Percentiles rank a stretch among this genome's conserved stretches.
phyloP scores from a whole-genome alignment of 1,284 basidiomycete species.

The Cryptococcus sp. region DNA sequence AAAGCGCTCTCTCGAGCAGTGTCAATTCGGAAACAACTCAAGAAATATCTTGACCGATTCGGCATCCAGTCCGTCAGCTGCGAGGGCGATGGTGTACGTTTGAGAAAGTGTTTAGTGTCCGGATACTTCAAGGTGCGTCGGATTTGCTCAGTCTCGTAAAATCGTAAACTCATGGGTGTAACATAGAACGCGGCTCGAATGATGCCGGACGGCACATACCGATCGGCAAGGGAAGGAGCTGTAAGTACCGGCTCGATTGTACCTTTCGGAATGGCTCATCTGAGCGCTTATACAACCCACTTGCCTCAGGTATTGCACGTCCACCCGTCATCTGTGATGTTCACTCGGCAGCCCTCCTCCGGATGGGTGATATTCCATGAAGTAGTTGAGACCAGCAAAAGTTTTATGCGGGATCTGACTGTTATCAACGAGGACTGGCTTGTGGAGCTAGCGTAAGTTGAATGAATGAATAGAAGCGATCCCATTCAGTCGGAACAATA shows the following conservation, averaged over 20 bases:
- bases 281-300: too few species aligned
- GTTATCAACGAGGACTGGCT: slow-evolving; percentile 59
- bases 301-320: slow-evolving; percentile 70
- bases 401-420: slow-evolving; percentile 60
- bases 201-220: slow-evolving; percentile 85
- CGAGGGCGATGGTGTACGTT: slow-evolving; percentile 73
- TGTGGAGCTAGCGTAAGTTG: slow-evolving; percentile 54
- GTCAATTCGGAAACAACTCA: slow-evolving; percentile 86
- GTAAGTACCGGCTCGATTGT: slow-evolving; percentile 55
- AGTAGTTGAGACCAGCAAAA: slow-evolving; percentile 92
- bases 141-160: too few species aligned
- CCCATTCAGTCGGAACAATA: background rate
- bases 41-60: slow-evolving; percentile 89
- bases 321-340: slow-evolving; percentile 92
- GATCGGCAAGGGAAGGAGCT: slow-evolving; percentile 75
- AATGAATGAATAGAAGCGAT: background rate
- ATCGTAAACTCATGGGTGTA: background rate
- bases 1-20: slow-evolving; percentile 88
- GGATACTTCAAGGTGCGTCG: slow-evolving; percentile 75
- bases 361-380: slow-evolving; percentile 96
- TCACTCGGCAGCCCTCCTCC: slow-evolving; percentile 82
- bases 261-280: background rate
- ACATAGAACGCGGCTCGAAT: slow-evolving; percentile 76
- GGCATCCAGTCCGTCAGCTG: slow-evolving; percentile 74
- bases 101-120: slow-evolving; percentile 81